These are phyloP conservation scores for Saccharum spontaneum DNA, from an alignment of 176 grass and related monocot genomes.

Conservation along the genomic window DNA sequence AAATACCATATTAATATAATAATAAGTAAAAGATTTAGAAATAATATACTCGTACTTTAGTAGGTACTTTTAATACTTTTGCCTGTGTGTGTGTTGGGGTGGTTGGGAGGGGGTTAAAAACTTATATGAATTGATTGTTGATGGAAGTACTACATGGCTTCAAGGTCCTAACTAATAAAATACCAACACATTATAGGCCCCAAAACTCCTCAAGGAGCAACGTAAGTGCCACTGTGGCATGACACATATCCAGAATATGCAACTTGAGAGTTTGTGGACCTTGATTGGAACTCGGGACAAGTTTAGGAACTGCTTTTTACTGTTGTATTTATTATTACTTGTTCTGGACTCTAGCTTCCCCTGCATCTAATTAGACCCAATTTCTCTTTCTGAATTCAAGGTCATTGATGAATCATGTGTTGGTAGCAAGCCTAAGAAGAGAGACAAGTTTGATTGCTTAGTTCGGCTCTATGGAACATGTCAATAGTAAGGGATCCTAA, in stretches of 20 bases:
- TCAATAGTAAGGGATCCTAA: conserved; percentile 64
- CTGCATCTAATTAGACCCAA: conserved; percentile 26
- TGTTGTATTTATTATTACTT: not conserved
- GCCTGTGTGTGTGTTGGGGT: not conserved
- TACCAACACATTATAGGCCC: not conserved
- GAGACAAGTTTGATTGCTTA: conserved; percentile 51
- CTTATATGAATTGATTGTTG: not conserved
- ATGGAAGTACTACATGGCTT: not conserved
- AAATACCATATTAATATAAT: not conserved
- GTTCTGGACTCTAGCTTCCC: conserved; percentile 18
- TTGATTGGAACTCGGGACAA: not conserved
- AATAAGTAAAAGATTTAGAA: not conserved
- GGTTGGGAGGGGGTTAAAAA: not conserved
- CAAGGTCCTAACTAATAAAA: not conserved
- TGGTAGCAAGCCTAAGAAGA: conserved; percentile 63
- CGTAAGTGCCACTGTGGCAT: not conserved
- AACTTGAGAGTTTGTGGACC: not conserved
- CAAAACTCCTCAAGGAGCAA: not conserved
- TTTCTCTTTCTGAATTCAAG: conserved; percentile 55
- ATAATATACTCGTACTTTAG: not conserved
- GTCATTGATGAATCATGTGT: conserved; percentile 70
- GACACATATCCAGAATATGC: not conserved
- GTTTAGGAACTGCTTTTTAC: not conserved
- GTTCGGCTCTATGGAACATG: conserved; percentile 89
- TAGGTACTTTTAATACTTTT: not conserved